Evolutionary conservation across 345 rosid species (phyloP), one percentile per base, ranked within the genome.

Genomic region (Camelina neglecta): DNA sequence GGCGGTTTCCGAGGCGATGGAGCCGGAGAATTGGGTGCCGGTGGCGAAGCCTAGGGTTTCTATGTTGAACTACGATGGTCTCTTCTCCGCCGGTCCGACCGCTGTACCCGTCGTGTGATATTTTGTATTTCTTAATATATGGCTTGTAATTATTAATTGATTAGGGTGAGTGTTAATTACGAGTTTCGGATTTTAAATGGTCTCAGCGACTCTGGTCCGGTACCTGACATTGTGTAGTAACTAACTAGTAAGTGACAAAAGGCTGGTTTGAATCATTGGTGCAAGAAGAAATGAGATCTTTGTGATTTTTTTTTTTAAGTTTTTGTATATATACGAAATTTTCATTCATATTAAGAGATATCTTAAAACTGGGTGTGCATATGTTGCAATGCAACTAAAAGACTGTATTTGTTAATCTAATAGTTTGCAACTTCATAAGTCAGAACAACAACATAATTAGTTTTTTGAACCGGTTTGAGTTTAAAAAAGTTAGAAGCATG

Each of bases 51-150:
- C 91, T 8, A 86, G 80, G 64, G 87, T 89, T 36, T 93, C 98
- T 16, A 73, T 91, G 96, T 64, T 93, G 67, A 93, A 94, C 53
- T 80, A 67, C 48, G 92, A 84, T 84, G 67, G 86, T 77, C 16
- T 76, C 11, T 45, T 73, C 64, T 64, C 77, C 12, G 8, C 58
- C 18, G 67, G 76, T 49, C 72, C 83, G 50, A 86, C 86, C 6
- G 56, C 60, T 10, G 84, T 90, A 9, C 63, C 76, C 64, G 94
- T 93, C 55, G 81, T 86, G 81, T 85, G 85, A 86, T 59, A 16
- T 23, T 8, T 7, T 42, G 57, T 44, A 7, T 21, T 21, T 51
- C 13, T 51, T 51, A 9, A 50, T 6, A 7, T 26, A 6, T 54
- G 76, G 31, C 65, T 33, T 74, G 72, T 58, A 59, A 74, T 48